phyloP scores from a whole-genome alignment of 1,284 basidiomycete species.

The Athelia sp. region DNA sequence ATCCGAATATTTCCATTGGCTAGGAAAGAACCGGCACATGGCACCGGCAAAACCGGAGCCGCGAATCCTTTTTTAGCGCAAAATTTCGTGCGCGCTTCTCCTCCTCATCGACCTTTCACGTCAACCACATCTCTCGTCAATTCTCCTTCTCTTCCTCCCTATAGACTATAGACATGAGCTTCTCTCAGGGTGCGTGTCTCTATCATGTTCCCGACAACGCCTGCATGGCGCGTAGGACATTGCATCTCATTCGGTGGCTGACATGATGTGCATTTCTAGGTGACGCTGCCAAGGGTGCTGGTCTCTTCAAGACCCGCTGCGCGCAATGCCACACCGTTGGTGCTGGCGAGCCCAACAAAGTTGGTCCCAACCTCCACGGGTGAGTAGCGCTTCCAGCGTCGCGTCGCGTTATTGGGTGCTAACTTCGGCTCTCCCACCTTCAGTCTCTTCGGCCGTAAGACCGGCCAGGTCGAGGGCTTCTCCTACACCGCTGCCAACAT shows the following conservation, averaged over 20 bases:
- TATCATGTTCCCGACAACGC: neutral
- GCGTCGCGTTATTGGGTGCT: slow-evolving; percentile 2
- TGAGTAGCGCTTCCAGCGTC: slow-evolving; percentile 32
- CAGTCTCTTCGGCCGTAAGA: slow-evolving; percentile 82
- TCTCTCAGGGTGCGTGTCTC: neutral
- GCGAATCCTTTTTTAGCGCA: neutral
- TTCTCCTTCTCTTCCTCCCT: neutral
- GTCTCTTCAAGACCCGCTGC: slow-evolving; percentile 94
- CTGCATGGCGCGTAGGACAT: neutral
- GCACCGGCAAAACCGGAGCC: neutral
- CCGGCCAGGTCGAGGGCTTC: slow-evolving; percentile 84
- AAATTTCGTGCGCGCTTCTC: too few relatives aligned
- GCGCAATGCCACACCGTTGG: slow-evolving; percentile 95
- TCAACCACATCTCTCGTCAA: neutral
- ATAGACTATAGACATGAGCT: neutral
- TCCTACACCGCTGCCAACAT: slow-evolving; percentile 95
- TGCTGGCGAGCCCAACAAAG: slow-evolving; percentile 81
- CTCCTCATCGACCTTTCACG: neutral
- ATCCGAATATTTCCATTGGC: neutral
- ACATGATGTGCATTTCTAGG: slow-evolving; percentile 39
- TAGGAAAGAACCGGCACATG: neutral
- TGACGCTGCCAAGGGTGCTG: slow-evolving; percentile 85
- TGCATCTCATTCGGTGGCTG: neutral
- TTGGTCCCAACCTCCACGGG: slow-evolving; percentile 95
- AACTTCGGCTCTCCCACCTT: neutral